Base-by-base conservation (phyloP, 768 basidiomycete genomes). In the Auricularia cornea region DNA sequence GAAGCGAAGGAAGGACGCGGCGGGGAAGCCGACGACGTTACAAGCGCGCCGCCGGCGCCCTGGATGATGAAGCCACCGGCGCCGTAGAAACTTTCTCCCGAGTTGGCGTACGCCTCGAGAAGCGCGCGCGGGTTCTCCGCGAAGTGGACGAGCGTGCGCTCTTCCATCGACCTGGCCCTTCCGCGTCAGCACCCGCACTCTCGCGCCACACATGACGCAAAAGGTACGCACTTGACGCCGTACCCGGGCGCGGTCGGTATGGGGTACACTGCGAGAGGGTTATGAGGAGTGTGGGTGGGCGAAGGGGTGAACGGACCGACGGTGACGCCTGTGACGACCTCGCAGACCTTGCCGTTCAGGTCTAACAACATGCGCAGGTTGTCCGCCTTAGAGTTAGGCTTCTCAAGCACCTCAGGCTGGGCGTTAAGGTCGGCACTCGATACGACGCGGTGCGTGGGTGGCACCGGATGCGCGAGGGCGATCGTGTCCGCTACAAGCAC, bases 21-120 rank as follows among this genome's bases (percentile, higher is more conserved):
- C 90, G 2, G 95, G 95, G 72, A 97, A 98, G 3, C 94, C 95
- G 16, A 94, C 93, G 2, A 92, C 88, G 68, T 97, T 98, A 67
- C 76, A 44, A 98, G 78, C 54, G 93, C 63, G 3, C 88, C 89
- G 0, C 96, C 96, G 2, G 89, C 77, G 1, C 93, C 92, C 80
- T 98, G 96, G 44, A 94, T 85, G 2, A 93, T 94, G 72, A 98
- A 98, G 0, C 96, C 96, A 3, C 96, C 96, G 0, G 96, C 95
- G 23, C 93, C 82, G 69, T 94, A 89, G 48, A 86, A 71, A 0
- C 94, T 94, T 76, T 97, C 94, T 5, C 87, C 90, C 61, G 82
- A 88, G 38, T 92, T 86, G 23, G 85, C 92, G 67, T 98, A 98
- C 10, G 92, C 89, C 65, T 88, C 70, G 10, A 94, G 73, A 26